phyloP scores from a whole-genome alignment of 192 early-diverging fungal species.

The Coemansia interrupta region DNA sequence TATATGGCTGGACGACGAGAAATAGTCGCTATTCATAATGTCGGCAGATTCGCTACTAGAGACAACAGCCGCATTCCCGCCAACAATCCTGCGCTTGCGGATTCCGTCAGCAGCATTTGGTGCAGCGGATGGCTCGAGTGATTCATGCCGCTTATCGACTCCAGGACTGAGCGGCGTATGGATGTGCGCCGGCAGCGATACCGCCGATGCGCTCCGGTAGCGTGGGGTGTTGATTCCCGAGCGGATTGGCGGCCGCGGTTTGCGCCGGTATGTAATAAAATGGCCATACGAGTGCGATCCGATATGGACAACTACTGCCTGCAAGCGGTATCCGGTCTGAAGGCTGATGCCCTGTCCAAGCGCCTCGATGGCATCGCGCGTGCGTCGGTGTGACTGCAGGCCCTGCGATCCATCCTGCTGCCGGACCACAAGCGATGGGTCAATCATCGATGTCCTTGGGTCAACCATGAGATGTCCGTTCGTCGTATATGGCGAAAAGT shows the following conservation, averaged over 20 bases:
- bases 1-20: constrained; percentile 8
- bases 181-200: constrained; percentile 17
- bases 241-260: constrained; percentile 31
- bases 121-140: constrained; percentile 9
- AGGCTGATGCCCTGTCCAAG: constrained; percentile 25
- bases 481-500: constrained; percentile 69
- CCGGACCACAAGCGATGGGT: constrained; percentile 10
- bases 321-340: constrained; percentile 66
- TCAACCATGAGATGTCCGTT: constrained; percentile 54
- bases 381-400: constrained; percentile 14
- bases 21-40: constrained; percentile 5
- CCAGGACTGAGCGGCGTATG: constrained; percentile 3
- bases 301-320: constrained; percentile 84
- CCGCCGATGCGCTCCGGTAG: constrained; percentile 32
- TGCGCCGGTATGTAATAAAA: constrained; percentile 86
- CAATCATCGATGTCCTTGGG: constrained; percentile 58
- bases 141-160: constrained; percentile 24
- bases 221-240: constrained; percentile 49
- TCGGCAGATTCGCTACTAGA: constrained; percentile 24
- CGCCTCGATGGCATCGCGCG: constrained; percentile 35
- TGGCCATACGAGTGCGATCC: constrained; percentile 90
- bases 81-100: constrained; percentile 40
- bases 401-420: neutral
- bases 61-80: constrained; percentile 13
- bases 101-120: constrained; percentile 9